Conservation (phyloP, 2,329 filamentous ascomycete genomes). For the Ascochyta lentis region DNA sequence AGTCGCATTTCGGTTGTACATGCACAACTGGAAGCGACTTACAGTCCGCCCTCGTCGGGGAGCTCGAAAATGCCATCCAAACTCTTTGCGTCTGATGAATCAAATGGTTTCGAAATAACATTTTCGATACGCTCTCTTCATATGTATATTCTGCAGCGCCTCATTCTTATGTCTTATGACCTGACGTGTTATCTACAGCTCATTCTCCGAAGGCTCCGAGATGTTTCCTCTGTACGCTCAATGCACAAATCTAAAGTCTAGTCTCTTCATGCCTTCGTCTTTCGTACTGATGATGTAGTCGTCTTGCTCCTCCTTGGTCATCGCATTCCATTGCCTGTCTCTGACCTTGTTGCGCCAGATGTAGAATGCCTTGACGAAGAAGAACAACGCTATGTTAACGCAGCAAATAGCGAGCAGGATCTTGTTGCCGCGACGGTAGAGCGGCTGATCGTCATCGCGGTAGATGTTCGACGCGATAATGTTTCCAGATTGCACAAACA, state of each 20-base stretch:
- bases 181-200: no score
- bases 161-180: no score
- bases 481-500: slow-evolving; percentile 56
- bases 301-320: slow-evolving; percentile 38
- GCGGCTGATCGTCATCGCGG: slow-evolving; percentile 54
- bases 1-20: neutral
- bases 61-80: no score
- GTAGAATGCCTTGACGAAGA: slow-evolving; percentile 51
- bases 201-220: no score
- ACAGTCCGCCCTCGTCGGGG: no score
- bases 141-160: no score
- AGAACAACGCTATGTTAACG: slow-evolving; percentile 43
- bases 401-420: slow-evolving; percentile 43
- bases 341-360: slow-evolving; percentile 50
- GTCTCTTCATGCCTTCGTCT: slow-evolving; percentile 38
- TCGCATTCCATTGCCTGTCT: slow-evolving; percentile 36
- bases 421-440: slow-evolving; percentile 53
- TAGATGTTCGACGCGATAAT: slow-evolving; percentile 59
- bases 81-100: no score
- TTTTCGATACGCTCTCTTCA: no score
- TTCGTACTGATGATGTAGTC: slow-evolving; percentile 39
- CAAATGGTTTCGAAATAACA: no score
- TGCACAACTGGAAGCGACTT: neutral
- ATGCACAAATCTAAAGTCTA: slow-evolving; percentile 43
- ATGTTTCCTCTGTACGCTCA: neutral